Conservation (phyloP, 2,329 filamentous ascomycete genomes). For the Neofusicoccum kwambonambiense region DNA sequence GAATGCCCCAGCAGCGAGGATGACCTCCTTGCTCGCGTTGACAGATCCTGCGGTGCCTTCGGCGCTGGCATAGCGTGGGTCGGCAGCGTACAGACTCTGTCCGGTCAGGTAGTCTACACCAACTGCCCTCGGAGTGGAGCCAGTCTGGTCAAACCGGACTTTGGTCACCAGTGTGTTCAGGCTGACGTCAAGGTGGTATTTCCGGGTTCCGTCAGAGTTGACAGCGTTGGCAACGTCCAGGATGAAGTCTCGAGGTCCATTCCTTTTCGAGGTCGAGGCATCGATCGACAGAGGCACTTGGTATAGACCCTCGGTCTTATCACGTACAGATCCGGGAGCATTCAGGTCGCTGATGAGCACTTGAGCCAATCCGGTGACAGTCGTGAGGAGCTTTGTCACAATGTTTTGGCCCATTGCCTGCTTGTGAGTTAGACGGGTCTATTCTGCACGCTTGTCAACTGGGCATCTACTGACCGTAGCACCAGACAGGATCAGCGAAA, state of each 20-base stretch:
- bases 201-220: not conserved
- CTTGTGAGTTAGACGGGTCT: not conserved
- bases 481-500: conserved; percentile 53
- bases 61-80: conserved; percentile 28
- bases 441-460: not conserved
- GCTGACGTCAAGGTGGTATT: conserved; percentile 58
- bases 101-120: conserved; percentile 46
- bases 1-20: conserved; percentile 54
- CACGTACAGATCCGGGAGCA: conserved; percentile 26
- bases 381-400: conserved; percentile 25
- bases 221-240: conserved; percentile 48
- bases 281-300: conserved; percentile 55
- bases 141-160: conserved; percentile 62
- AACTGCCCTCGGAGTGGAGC: conserved; percentile 38
- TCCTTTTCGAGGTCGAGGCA: conserved; percentile 42
- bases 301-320: conserved; percentile 50
- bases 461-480: conserved; percentile 42
- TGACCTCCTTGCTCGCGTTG: conserved; percentile 45
- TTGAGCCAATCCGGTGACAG: conserved; percentile 42
- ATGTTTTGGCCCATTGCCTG: conserved; percentile 42
- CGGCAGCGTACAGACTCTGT: conserved; percentile 39
- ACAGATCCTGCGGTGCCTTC: conserved; percentile 41
- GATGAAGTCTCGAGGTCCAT: conserved; percentile 57
- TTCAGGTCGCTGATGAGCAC: conserved; percentile 54
- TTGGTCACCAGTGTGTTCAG: conserved; percentile 66